A percentile compares a stretch with the other conserved stretches of the same genome.
These are phyloP conservation scores for Cyclotella atomus DNA, from an alignment of 108 stramenopile species.

Conservation along the genomic window DNA sequence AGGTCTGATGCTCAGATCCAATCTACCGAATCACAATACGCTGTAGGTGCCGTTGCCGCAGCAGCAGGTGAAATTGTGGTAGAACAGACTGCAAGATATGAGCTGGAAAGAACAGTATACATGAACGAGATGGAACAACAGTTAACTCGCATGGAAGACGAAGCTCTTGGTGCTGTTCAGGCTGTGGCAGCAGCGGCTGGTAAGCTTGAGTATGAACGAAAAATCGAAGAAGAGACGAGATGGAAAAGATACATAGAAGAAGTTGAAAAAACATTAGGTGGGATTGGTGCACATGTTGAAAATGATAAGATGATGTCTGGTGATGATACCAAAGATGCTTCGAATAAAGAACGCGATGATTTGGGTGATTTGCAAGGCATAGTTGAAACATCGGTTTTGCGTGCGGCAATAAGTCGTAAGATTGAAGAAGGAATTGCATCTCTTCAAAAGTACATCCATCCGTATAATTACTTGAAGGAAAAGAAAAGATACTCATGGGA, in stretches of 20 bases:
- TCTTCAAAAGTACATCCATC: conserved; percentile 30
- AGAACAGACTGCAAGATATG: conserved; percentile 3
- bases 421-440: conserved; percentile 40
- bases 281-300: conserved; percentile 3
- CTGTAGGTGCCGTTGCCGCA: conserved; percentile 25
- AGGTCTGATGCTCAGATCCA: conserved; percentile 4
- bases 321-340: neutral
- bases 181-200: conserved; percentile 43
- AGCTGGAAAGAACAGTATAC: conserved; percentile 15
- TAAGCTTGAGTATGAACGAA: conserved; percentile 40
- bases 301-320: neutral
- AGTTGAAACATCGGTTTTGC: conserved; percentile 32
- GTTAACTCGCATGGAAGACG: conserved; percentile 30
- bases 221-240: conserved; percentile 35
- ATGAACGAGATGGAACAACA: conserved; percentile 25
- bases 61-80: conserved; percentile 17
- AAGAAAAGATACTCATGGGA: conserved; percentile 13
- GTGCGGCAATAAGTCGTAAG: conserved; percentile 37
- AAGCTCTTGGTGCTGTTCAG: conserved; percentile 37
- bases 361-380: neutral
- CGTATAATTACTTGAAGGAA: conserved; percentile 33
- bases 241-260: conserved; percentile 30
- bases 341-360: neutral
- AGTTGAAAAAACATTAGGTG: conserved; percentile 29
- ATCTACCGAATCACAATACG: conserved; percentile 1